Conservation (phyloP, 768 basidiomycete species). For the Crucibulum laeve region DNA sequence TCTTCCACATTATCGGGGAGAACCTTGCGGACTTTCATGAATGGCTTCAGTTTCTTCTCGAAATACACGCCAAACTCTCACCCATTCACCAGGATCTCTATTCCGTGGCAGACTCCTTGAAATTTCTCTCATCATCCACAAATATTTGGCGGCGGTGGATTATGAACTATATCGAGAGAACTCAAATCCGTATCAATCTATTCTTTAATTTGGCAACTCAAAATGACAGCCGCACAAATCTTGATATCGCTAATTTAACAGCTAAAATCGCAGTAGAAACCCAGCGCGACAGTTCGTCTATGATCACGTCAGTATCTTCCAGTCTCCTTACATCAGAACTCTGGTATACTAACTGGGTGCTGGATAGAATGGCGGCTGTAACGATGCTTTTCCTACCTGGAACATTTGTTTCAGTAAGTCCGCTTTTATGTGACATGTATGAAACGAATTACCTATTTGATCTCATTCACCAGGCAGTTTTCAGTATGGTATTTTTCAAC, state of each 20-base stretch:
- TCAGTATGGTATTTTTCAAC: conserved; percentile 22
- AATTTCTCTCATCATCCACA: too few species aligned
- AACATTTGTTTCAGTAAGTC: conserved; percentile 17
- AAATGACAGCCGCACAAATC: conserved; percentile 14
- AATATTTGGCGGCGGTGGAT: too few species aligned
- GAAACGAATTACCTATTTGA: not conserved
- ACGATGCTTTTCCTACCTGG: conserved; percentile 23
- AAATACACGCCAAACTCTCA: too few species aligned
- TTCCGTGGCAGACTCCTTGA: too few species aligned
- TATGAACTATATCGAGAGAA: conserved; percentile 13
- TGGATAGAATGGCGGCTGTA: conserved; percentile 18
- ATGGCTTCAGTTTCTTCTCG: too few species aligned
- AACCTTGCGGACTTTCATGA: too few species aligned
- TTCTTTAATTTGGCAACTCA: conserved; percentile 15
- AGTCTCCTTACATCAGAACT: not conserved
- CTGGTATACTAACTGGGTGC: not conserved
- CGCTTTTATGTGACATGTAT: not conserved
- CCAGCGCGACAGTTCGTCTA: conserved; percentile 18
- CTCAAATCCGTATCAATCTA: conserved; percentile 14
- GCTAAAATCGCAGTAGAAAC: conserved; percentile 15
- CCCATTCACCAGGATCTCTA: too few species aligned
- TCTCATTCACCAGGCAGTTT: conserved; percentile 11
- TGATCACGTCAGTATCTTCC: conserved; percentile 16
- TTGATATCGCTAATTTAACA: conserved; percentile 13
- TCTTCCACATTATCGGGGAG: too few species aligned